Percentiles rank a stretch among this genome's conserved stretches.
Evolutionary conservation across 116 monocot genomes (phyloP).

Genomic region (Iris pallida): DNA sequence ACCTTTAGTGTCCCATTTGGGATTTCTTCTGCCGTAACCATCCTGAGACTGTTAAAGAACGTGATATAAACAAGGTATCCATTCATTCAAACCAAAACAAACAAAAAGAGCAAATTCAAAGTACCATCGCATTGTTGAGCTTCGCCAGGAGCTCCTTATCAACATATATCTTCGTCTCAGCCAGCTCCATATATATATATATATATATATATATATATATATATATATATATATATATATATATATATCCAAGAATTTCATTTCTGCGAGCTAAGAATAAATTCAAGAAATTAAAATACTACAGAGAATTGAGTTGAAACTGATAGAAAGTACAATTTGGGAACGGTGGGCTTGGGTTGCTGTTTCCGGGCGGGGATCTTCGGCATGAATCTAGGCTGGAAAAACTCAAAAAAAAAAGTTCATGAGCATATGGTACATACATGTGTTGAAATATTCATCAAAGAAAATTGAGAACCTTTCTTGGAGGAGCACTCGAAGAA

Average conservation of each 20-base stretch:
- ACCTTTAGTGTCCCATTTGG: too few relatives aligned
- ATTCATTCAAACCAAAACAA: constrained; percentile 4
- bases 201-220: too few relatives aligned
- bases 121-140: constrained; percentile 31
- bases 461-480: too few relatives aligned
- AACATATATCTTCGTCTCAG: constrained; percentile 27
- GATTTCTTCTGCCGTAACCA: too few relatives aligned
- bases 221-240: too few relatives aligned
- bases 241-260: background rate
- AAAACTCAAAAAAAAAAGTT: background rate
- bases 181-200: constrained; percentile 26
- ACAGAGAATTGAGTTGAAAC: background rate
- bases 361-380: constrained; percentile 42
- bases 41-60: too few relatives aligned
- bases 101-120: background rate
- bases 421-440: background rate
- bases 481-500: too few relatives aligned
- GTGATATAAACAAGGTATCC: background rate
- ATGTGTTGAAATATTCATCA: too few relatives aligned
- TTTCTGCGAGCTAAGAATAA: background rate
- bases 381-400: constrained; percentile 35
- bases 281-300: background rate
- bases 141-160: constrained; percentile 35
- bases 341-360: constrained; percentile 5
- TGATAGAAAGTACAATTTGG: constrained; percentile 28